Evolutionary conservation across 2,329 filamentous ascomycete genomes (phyloP), one percentile per base, ranked within the genome.

Genomic region (Hypomyces perniciosus): DNA sequence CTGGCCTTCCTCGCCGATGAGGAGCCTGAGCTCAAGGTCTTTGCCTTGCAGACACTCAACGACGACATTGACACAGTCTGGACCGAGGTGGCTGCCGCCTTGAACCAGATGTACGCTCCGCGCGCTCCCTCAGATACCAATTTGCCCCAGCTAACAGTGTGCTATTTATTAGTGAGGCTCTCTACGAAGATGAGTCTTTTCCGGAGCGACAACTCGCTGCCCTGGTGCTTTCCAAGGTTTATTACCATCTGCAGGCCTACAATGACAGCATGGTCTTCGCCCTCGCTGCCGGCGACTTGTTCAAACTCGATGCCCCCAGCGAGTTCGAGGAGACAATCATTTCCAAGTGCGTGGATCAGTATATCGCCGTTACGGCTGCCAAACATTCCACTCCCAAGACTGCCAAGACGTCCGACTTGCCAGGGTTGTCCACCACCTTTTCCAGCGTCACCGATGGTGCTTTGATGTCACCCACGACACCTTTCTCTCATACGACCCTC

Each of bases 311-410:
- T 64, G 80, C 85, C 49, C 86, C 88, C 47, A 88, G 90, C 70
- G 93, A 99, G 75, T 99, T 96, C 65, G 93, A 99, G 71, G 91
- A 99, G 75, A 99, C 93, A 51, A 97, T 99, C 73, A 91, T 97
- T 69, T 92, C 92, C 54, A 96, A 95, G 79, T 99, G 93, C 66
- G 84, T 99, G 64, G 93, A 99, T 71, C 95, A 95, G 58, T 99
- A 96, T 74, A 96, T 99, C 64, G 85, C 89, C 53, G 79, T 91
- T 40, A 78, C 76, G 46, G 73, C 77, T 40, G 72, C 76, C 54
- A 74, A 76, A 58, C 76, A 80, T 60, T 64, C 68, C 20, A 68
- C 72, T 10, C 64, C 76, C 44, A 71, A 70, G 58, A 64, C 65
- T 35, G 65, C 65, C n/a, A 69, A 72, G 60, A 70, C 71, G 44